Evolutionary conservation across 192 early-diverging fungal species (phyloP).

Genomic region (Spizellomyces sp.): DNA sequence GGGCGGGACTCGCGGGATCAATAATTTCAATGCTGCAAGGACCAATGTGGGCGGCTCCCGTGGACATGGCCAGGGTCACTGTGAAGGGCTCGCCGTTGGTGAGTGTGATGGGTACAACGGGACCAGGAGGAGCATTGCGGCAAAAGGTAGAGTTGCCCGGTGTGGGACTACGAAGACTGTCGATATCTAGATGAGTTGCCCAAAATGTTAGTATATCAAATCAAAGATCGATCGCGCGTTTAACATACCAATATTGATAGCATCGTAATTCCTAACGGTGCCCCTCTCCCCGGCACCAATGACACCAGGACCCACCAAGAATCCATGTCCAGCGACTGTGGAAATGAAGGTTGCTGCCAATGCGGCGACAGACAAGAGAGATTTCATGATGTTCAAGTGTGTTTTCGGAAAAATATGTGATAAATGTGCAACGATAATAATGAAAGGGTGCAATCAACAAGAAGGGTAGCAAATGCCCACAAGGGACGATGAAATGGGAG

Average conservation of each 20-base stretch:
- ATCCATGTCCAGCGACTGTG: constrained; percentile 36
- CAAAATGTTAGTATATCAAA: neutral
- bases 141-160: constrained; percentile 14
- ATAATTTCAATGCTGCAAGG: constrained; percentile 30
- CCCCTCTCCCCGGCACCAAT: constrained; percentile 7
- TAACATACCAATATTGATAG: constrained; percentile 20
- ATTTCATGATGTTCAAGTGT: neutral
- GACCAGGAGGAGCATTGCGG: constrained; percentile 16
- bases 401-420: no score
- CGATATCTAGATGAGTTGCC: constrained; percentile 13
- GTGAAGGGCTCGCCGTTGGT: constrained; percentile 29
- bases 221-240: neutral
- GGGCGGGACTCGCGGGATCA: constrained; percentile 7
- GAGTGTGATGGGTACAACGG: constrained; percentile 19
- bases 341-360: constrained; percentile 3
- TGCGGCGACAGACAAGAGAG: neutral
- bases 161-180: constrained; percentile 27
- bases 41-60: constrained; percentile 30
- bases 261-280: constrained; percentile 26
- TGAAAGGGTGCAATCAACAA: no score
- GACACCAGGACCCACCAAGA: constrained; percentile 21
- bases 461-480: no score
- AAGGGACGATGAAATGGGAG: no score
- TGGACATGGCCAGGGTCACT: constrained; percentile 31
- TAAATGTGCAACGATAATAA: no score